Evolutionary conservation across 805 yeast genomes (phyloP), one percentile per base, ranked within the genome.

Genomic region (Pichia nakasei): DNA sequence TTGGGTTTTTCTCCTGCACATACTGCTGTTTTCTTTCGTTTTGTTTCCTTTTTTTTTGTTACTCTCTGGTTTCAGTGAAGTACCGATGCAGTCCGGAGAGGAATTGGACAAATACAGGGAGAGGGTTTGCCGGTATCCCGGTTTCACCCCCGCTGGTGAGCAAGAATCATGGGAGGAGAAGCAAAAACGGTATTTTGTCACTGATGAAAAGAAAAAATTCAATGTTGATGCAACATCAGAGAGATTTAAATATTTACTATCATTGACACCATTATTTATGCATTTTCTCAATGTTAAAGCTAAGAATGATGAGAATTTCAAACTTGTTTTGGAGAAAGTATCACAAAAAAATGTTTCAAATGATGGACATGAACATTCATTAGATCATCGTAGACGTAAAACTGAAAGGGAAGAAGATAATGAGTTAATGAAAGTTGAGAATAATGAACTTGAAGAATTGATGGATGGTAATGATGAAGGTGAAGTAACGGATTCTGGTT

Each of bases 321-420:
- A 69, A 40, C 60, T 69, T 48, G 82, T 80, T 13, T 61, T 80
- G 41, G 68, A 74, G 27, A 53, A 65, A 39, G 56, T 75, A 35
- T 40, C 49, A 52, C 45, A 39, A 26, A 31, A 26, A 22, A 15
- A 17, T 51, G 34, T 40, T 39, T 45, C 29, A 9, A 35, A 35
- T 24, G 9, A 43, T 47, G 7, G 45, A n/a, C n/a, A 53, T 19
- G 52, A 49, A 19, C 29, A 15, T 22, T 13, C 32, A 2, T 35
- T 33, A 3, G 69, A 66, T 40, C 69, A 66, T 44, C 70, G 82
- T 54, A 69, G 84, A 56, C 69, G 88, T 48, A 80, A 80, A 54
- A 80, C 86, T 3, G 89, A 82, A 53, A 75, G 78, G 56, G 89
- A 83, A 58, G 93, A 83, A 57, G 89, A 84, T 58, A 86, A 78